Conservation (phyloP, 192 early-diverging fungal species). For the Pecoramyces ruminantium region DNA sequence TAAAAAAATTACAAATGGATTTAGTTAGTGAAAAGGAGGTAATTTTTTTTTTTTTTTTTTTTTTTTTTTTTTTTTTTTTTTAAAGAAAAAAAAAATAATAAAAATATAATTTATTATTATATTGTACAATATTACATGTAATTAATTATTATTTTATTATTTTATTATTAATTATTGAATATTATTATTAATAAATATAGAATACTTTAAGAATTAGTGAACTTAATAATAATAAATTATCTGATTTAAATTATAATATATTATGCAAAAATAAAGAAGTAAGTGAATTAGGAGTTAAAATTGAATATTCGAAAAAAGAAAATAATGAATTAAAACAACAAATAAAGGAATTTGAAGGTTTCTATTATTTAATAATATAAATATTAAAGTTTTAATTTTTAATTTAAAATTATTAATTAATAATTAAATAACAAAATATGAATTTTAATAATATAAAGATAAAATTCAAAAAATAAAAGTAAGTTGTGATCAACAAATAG, state of each 20-base stretch:
- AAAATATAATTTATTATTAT: too few species aligned
- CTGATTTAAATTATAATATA: neutral
- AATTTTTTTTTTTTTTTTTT: too few species aligned
- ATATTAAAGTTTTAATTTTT: too few species aligned
- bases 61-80: too few species aligned
- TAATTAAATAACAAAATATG: too few species aligned
- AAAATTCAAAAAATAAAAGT: neutral
- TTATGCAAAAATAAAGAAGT: neutral
- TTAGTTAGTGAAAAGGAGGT: constrained; percentile 20
- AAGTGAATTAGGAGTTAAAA: neutral
- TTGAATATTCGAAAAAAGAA: neutral
- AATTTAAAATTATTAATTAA: too few species aligned
- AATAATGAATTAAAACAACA: neutral
- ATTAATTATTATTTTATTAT: too few species aligned
- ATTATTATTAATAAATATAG: neutral
- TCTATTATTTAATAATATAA: too few species aligned
- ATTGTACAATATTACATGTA: too few species aligned
- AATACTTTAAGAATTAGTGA: neutral
- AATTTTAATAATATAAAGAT: neutral
- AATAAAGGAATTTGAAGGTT: neutral
- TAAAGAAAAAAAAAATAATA: too few species aligned
- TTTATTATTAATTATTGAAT: too few species aligned
- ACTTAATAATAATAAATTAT: neutral
- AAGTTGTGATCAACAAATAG: neutral
- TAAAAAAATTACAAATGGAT: constrained; percentile 15